Evolutionary conservation across 306 rosid genomes (phyloP).

Genomic region (Lathyrus sativus): DNA sequence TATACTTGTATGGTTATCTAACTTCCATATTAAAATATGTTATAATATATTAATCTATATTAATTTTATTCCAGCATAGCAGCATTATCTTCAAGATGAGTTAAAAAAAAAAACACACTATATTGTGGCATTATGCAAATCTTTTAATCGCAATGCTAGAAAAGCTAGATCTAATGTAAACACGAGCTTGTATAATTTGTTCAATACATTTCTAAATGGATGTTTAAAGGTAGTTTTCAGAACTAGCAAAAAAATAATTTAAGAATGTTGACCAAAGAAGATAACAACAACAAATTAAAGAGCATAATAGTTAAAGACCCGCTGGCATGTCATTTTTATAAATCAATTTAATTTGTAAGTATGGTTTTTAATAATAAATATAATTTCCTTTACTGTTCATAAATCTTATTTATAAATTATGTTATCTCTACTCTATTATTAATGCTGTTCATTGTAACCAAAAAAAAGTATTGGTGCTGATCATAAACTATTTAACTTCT

Average conservation of each 20-base stretch:
- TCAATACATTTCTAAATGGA: neutral
- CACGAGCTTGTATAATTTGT: neutral
- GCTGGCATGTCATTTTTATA: neutral
- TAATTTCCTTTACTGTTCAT: no score
- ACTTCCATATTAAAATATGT: no score
- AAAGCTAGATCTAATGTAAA: constrained; percentile 1
- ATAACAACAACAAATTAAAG: neutral
- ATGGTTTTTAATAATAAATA: neutral
- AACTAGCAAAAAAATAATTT: neutral
- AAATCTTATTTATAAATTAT: neutral
- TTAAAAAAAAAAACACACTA: no score
- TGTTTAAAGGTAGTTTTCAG: neutral
- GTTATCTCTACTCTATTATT: neutral
- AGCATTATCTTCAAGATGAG: no score
- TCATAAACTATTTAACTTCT: neutral
- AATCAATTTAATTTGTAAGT: neutral
- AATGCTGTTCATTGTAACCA: no score
- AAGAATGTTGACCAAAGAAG: neutral
- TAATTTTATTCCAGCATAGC: no score
- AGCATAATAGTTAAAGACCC: neutral
- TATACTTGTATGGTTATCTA: no score
- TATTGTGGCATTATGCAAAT: no score
- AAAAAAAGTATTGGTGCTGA: neutral
- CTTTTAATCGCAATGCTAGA: neutral
- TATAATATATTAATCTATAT: no score